phyloP scores from a whole-genome alignment of 2,329 filamentous ascomycete species.

The Claviceps monticola region DNA sequence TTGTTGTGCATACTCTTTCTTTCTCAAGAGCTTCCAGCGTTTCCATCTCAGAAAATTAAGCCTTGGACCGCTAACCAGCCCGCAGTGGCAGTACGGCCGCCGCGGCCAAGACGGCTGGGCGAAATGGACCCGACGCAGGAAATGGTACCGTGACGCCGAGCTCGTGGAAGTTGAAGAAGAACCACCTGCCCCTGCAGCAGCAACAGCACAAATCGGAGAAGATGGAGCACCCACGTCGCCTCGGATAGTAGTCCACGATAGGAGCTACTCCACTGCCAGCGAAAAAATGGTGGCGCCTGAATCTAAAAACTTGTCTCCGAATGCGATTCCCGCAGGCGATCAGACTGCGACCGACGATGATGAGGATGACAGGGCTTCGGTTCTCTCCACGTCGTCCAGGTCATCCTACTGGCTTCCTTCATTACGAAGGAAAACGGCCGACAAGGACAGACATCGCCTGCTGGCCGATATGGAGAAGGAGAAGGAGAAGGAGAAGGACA shows the following conservation, averaged over 20 bases:
- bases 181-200: slow-evolving; percentile 3
- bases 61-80: slow-evolving; percentile 4
- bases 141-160: slow-evolving; percentile 95
- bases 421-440: slow-evolving; percentile 25
- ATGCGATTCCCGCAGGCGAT: slow-evolving; percentile 8
- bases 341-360: slow-evolving; percentile 20
- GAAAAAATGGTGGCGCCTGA: slow-evolving; percentile 20
- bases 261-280: slow-evolving; percentile 21
- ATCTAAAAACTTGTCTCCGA: no score
- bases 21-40: neutral
- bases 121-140: slow-evolving; percentile 79
- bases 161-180: slow-evolving; percentile 56
- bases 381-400: slow-evolving; percentile 34
- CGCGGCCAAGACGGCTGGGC: slow-evolving; percentile 84
- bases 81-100: slow-evolving; percentile 76
- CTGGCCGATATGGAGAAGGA: slow-evolving; percentile 12
- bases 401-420: slow-evolving; percentile 29
- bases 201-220: slow-evolving; percentile 22
- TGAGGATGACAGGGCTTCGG: slow-evolving; percentile 28
- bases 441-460: slow-evolving; percentile 20
- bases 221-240: slow-evolving; percentile 14
- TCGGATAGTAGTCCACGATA: slow-evolving; percentile 6
- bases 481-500: no score
- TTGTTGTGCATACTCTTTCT: neutral
- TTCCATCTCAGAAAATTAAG: no score